A percentile compares a stretch with the other conserved stretches of the same genome.
These are phyloP conservation scores for Phalaenopsis equestris DNA, from an alignment of 106 monocot genomes.

Conservation along the genomic window DNA sequence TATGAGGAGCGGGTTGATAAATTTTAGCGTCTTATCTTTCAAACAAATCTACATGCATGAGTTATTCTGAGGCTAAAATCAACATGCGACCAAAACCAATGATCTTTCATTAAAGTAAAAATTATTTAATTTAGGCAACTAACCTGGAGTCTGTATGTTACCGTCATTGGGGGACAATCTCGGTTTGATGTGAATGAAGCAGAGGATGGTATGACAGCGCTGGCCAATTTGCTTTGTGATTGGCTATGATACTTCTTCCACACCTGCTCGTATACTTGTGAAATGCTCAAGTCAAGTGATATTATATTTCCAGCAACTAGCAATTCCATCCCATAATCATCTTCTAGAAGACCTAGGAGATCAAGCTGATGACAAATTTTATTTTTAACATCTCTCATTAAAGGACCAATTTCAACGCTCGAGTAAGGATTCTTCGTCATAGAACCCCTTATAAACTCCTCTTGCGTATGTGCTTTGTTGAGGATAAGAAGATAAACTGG, in stretches of 20 bases:
- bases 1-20: too few species aligned
- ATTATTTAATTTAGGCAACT: conserved; percentile 7
- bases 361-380: conserved; percentile 98
- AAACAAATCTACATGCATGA: too few species aligned
- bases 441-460: conserved; percentile 97
- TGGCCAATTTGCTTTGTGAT: conserved; percentile 50
- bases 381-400: conserved; percentile 98
- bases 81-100: neutral
- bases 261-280: conserved; percentile 97
- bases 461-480: conserved; percentile 94
- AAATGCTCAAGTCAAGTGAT: conserved; percentile 90
- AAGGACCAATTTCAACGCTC: conserved; percentile 79
- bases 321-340: conserved; percentile 97
- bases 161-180: conserved; percentile 91
- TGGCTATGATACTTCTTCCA: conserved; percentile 88
- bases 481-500: conserved; percentile 84
- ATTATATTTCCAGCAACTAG: conserved; percentile 96
- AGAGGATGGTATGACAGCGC: conserved; percentile 40
- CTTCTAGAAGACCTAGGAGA: conserved; percentile 79
- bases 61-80: neutral
- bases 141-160: conserved; percentile 98
- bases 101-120: neutral
- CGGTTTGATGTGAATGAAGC: conserved; percentile 36
- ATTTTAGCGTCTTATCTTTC: too few species aligned
- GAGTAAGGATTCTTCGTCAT: conserved; percentile 99